Percentiles rank a stretch among this genome's conserved stretches.
Conservation (phyloP, 306 rosid genomes). For the Trichosanthes truncata region DNA sequence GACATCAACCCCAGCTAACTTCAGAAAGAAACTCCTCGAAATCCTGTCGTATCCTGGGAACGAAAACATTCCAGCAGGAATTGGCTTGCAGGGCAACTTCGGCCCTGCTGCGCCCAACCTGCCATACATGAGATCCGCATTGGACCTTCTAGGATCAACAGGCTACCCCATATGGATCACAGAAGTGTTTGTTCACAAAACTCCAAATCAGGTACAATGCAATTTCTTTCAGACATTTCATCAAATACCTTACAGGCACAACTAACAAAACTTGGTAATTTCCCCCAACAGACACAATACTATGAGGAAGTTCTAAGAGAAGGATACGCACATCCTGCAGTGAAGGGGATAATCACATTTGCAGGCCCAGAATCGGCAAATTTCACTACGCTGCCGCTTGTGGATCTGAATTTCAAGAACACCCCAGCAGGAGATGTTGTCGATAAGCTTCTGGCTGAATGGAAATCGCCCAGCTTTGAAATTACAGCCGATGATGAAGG, state of each 20-base stretch:
- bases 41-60: conserved; percentile 29
- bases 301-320: conserved; percentile 63
- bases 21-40: conserved; percentile 35
- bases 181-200: conserved; percentile 19
- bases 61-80: conserved; percentile 18
- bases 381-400: conserved; percentile 38
- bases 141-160: conserved; percentile 57
- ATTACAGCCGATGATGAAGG: conserved; percentile 41
- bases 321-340: conserved; percentile 56
- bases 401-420: conserved; percentile 39
- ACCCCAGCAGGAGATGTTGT: conserved; percentile 66
- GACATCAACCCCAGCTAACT: conserved; percentile 25
- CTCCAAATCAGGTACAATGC: not conserved
- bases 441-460: conserved; percentile 56
- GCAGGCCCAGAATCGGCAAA: conserved; percentile 56
- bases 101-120: conserved; percentile 23
- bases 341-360: conserved; percentile 74
- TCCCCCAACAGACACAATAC: conserved; percentile 13
- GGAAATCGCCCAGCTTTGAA: conserved; percentile 31
- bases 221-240: not conserved
- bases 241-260: not conserved
- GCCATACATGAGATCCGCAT: conserved; percentile 54
- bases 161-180: conserved; percentile 66
- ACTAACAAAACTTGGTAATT: not conserved
- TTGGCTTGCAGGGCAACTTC: conserved; percentile 66